Conservation (phyloP, 2,329 filamentous ascomycete species). For the Conoideocrella luteorostrata region DNA sequence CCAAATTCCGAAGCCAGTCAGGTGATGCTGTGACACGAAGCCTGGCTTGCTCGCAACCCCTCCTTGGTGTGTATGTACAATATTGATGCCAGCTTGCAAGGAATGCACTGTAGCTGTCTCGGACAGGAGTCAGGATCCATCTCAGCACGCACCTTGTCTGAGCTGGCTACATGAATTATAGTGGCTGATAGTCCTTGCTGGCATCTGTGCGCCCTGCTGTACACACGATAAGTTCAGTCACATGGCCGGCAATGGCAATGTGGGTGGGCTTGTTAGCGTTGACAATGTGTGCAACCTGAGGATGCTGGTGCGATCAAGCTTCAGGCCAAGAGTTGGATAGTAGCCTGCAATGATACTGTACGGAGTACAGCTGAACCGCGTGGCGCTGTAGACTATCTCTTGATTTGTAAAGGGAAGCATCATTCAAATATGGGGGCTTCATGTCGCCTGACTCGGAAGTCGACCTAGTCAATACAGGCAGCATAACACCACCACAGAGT, state of each 20-base stretch:
- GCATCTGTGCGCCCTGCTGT: neutral
- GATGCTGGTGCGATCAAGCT: no score
- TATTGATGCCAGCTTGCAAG: neutral
- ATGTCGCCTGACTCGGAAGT: neutral
- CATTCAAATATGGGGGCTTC: no score
- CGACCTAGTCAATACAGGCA: no score
- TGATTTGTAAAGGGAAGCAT: neutral
- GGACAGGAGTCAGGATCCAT: neutral
- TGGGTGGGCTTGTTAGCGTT: neutral
- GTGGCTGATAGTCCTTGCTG: neutral
- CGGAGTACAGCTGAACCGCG: neutral
- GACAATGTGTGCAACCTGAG: neutral
- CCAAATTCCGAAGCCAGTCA: no score
- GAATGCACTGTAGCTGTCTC: neutral
- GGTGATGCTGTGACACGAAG: no score
- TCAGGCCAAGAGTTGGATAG: no score
- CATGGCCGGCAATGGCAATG: neutral
- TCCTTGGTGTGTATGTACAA: no score
- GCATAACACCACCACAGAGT: no score
- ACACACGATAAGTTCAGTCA: neutral
- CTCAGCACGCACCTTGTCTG: neutral
- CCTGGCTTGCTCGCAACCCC: neutral
- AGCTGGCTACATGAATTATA: neutral
- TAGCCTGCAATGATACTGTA: no score
- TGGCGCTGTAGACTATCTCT: neutral